A percentile compares a stretch with the other conserved stretches of the same genome.
Evolutionary conservation across 208 protist genomes (phyloP).

Genomic region (Acanthamoeba sp.): DNA sequence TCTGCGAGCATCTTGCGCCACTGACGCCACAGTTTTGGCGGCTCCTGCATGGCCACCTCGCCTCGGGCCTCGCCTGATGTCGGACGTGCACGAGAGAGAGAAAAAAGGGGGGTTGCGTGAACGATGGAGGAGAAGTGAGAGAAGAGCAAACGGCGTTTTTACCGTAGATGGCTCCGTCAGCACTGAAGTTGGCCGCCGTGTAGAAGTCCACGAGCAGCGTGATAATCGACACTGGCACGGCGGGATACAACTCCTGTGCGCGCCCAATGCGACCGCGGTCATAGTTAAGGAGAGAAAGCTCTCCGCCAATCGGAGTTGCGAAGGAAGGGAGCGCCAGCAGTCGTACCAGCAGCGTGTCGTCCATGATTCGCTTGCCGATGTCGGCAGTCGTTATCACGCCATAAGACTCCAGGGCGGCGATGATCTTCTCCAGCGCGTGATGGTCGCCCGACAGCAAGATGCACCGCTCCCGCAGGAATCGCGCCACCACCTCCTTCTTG

Average conservation of each 20-base stretch:
- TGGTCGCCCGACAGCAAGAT: constrained; percentile 7
- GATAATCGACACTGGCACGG: constrained; percentile 59
- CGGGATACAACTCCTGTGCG: constrained; percentile 34
- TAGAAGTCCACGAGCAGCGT: constrained; percentile 62
- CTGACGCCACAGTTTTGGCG: constrained; percentile 24
- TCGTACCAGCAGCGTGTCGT: constrained; percentile 46
- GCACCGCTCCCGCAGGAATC: constrained; percentile 33
- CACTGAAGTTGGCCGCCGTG: not conserved
- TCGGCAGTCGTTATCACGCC: not conserved
- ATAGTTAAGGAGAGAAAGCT: too few relatives aligned
- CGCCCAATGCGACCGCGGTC: not conserved
- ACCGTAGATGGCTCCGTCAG: constrained; percentile 11
- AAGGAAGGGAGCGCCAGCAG: not conserved
- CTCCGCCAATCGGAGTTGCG: not conserved
- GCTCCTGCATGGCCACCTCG: constrained; percentile 47
- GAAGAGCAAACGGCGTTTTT: not conserved
- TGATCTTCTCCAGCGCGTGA: constrained; percentile 7
- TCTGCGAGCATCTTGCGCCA: constrained; percentile 58
- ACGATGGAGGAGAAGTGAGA: not conserved
- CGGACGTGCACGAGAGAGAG: not conserved
- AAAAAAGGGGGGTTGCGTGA: too few relatives aligned
- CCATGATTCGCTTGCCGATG: constrained; percentile 31
- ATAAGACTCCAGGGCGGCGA: constrained; percentile 3
- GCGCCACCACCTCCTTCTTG: constrained; percentile 22
- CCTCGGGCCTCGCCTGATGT: constrained; percentile 16